A percentile compares a stretch with the other conserved stretches of the same genome.
These are phyloP conservation scores for Blastocystis sp. DNA, from an alignment of 352 stramenopile genomes.

Conservation along the genomic window DNA sequence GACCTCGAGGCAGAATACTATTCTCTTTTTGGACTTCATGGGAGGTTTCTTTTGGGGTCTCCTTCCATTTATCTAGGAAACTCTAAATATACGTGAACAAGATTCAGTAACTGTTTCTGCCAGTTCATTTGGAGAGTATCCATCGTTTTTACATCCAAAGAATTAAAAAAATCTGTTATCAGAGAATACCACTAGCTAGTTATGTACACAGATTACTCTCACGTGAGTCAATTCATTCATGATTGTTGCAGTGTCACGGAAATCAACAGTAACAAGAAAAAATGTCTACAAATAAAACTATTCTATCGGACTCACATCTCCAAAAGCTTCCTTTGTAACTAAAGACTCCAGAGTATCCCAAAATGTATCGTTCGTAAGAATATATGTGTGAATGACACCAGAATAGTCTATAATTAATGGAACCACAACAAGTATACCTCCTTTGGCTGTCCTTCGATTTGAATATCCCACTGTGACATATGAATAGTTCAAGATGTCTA, in stretches of 20 bases:
- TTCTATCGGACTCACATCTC: not conserved
- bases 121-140: not conserved
- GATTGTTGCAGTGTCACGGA: not conserved
- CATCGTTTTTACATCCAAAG: not conserved
- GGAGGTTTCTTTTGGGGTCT: not conserved
- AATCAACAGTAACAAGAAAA: constrained; percentile 32
- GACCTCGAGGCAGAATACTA: constrained; percentile 17
- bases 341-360: not conserved
- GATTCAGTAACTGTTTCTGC: not conserved
- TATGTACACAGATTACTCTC: not conserved
- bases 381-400: not conserved
- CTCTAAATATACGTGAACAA: not conserved
- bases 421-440: not conserved
- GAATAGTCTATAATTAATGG: constrained; percentile 11
- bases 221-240: not conserved
- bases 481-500: constrained; percentile 45
- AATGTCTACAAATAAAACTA: not conserved
- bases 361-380: not conserved
- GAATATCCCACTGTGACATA: constrained; percentile 36
- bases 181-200: not conserved
- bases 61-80: not conserved
- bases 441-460: constrained; percentile 22
- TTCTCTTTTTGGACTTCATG: not conserved
- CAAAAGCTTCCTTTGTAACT: not conserved
- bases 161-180: not conserved